A percentile compares a stretch with the other conserved stretches of the same genome.
Evolutionary conservation across 2,329 filamentous ascomycete species (phyloP).

Genomic region (Cladosporium sp.): DNA sequence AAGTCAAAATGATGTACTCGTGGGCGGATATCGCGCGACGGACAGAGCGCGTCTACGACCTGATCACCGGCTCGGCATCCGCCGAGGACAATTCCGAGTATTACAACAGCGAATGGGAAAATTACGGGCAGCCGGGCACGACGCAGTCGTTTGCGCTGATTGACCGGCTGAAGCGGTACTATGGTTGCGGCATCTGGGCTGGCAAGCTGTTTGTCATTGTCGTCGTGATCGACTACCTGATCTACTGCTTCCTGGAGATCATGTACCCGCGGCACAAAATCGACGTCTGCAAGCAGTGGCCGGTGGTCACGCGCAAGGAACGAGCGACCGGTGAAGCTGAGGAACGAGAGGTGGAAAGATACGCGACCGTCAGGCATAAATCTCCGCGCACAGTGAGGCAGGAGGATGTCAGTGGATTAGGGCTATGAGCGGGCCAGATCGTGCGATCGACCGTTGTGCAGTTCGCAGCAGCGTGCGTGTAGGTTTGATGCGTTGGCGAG

Average conservation of each 20-base stretch:
- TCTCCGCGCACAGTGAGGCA: constrained; percentile 14
- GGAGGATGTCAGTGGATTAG: constrained; percentile 18
- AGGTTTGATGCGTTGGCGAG: constrained; percentile 4
- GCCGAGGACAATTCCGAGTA: constrained; percentile 70
- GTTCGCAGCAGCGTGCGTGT: background rate
- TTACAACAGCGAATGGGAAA: constrained; percentile 70
- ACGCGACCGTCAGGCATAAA: constrained; percentile 25
- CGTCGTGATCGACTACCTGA: constrained; percentile 88
- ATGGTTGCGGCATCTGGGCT: constrained; percentile 97
- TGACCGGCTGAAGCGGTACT: constrained; percentile 92
- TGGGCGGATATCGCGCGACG: constrained; percentile 95
- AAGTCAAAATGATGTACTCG: constrained; percentile 98
- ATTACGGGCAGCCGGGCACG: constrained; percentile 56
- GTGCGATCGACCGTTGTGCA: background rate
- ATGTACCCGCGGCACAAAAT: constrained; percentile 82
- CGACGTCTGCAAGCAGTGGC: constrained; percentile 90
- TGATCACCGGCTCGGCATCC: constrained; percentile 81
- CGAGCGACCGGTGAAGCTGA: constrained; percentile 1
- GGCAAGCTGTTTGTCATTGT: constrained; percentile 96
- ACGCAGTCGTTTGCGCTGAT: constrained; percentile 85
- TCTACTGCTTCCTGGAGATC: constrained; percentile 86
- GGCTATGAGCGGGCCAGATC: constrained; percentile 10
- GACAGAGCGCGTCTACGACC: constrained; percentile 92
- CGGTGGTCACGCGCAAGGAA: constrained; percentile 39
- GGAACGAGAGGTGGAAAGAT: constrained; percentile 22